Evolutionary conservation across 768 basidiomycete species (phyloP).

Genomic region (Rhizopogon vulgaris): DNA sequence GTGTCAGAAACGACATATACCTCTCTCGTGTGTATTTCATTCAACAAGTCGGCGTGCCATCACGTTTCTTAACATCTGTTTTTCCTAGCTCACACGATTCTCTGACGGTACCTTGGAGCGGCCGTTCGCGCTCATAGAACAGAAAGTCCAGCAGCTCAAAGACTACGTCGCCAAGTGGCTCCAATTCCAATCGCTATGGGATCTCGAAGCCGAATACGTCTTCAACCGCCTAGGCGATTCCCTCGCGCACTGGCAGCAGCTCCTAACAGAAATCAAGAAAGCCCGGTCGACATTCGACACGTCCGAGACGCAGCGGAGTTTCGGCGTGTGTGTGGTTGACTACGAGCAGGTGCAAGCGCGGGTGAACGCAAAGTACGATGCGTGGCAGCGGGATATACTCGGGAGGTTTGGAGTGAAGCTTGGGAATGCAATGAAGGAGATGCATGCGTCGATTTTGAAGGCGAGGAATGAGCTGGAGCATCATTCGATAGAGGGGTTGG

Average conservation of each 20-base stretch:
- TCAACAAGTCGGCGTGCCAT: not conserved
- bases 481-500: slow-evolving; percentile 90
- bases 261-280: slow-evolving; percentile 95
- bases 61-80: slow-evolving; percentile 6
- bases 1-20: slow-evolving; percentile 74
- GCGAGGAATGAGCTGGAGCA: slow-evolving; percentile 94
- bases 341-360: slow-evolving; percentile 97
- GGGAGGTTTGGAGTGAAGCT: slow-evolving; percentile 90
- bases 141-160: slow-evolving; percentile 78
- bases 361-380: slow-evolving; percentile 97
- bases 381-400: slow-evolving; percentile 95
- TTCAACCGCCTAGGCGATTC: slow-evolving; percentile 95
- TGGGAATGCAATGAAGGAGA: slow-evolving; percentile 95
- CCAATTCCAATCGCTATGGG: slow-evolving; percentile 98
- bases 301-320: slow-evolving; percentile 84
- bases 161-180: slow-evolving; percentile 97
- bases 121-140: slow-evolving; percentile 83
- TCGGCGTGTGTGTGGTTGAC: slow-evolving; percentile 92
- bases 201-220: slow-evolving; percentile 94
- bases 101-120: slow-evolving; percentile 66
- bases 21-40: slow-evolving; percentile 53
- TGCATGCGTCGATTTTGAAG: slow-evolving; percentile 89
- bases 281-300: slow-evolving; percentile 96
- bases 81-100: slow-evolving; percentile 63
- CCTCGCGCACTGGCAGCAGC: slow-evolving; percentile 89